phyloP scores from a whole-genome alignment of 2,329 filamentous ascomycete species.

The Aschersonia sp. region DNA sequence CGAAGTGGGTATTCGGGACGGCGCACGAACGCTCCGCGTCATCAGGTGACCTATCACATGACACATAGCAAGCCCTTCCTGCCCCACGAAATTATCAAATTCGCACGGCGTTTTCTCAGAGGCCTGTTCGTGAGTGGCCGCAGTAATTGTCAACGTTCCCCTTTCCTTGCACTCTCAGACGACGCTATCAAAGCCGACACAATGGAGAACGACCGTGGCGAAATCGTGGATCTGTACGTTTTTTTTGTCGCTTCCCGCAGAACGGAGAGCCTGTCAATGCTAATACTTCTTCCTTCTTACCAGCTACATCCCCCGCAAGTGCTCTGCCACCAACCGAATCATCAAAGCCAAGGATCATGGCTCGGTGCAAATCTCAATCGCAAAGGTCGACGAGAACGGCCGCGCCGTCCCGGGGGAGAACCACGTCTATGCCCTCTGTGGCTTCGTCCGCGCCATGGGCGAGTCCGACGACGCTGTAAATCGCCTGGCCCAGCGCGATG shows the following conservation, averaged over 20 bases:
- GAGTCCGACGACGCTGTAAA: constrained; percentile 96
- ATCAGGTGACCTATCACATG: constrained; percentile 21
- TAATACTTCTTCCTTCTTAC: constrained; percentile 9
- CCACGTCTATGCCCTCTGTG: constrained; percentile 93
- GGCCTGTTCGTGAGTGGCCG: too few relatives aligned
- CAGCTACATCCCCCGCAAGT: constrained; percentile 97
- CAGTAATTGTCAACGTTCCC: background rate
- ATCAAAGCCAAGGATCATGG: constrained; percentile 99
- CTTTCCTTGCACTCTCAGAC: constrained; percentile 14
- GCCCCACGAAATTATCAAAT: constrained; percentile 21
- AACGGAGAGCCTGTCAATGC: constrained; percentile 7
- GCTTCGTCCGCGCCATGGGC: constrained; percentile 94
- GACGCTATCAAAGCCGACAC: constrained; percentile 29
- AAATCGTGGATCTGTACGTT: constrained; percentile 96
- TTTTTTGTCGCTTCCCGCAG: background rate
- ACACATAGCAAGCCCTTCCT: constrained; percentile 20
- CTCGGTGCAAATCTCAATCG: constrained; percentile 91
- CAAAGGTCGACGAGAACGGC: constrained; percentile 98
- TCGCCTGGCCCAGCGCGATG: constrained; percentile 88
- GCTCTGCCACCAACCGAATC: constrained; percentile 97
- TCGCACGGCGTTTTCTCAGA: constrained; percentile 16
- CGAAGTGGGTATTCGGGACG: background rate
- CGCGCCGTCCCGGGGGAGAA: constrained; percentile 87
- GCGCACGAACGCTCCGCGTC: constrained; percentile 15
- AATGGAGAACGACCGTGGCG: constrained; percentile 99